phyloP scores from a whole-genome alignment of 1,284 basidiomycete genomes.

The Sporisorium sorghi region DNA sequence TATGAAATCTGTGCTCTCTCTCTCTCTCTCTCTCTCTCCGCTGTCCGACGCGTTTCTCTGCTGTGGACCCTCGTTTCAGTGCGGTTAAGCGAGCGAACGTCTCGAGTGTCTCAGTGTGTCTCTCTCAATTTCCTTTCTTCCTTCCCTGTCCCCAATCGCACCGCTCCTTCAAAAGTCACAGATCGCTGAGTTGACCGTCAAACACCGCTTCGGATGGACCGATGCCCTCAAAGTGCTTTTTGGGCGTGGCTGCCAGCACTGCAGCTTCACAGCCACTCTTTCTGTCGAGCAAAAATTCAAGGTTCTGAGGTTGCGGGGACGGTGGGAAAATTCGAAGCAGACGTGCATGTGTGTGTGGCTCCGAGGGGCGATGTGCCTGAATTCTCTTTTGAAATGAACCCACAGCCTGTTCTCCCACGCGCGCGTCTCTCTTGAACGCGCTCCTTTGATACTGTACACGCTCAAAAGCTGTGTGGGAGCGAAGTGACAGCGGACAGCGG shows the following conservation, averaged over 20 bases:
- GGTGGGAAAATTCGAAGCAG: slow-evolving; percentile 29
- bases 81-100: not conserved
- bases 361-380: slow-evolving; percentile 12
- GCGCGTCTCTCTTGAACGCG: not conserved
- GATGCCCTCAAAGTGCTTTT: not conserved
- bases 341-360: slow-evolving; percentile 19
- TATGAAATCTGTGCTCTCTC: too few relatives aligned
- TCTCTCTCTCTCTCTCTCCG: too few relatives aligned
- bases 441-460: too few relatives aligned
- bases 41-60: not conserved
- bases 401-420: not conserved
- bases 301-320: slow-evolving; percentile 6
- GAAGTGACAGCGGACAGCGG: not conserved
- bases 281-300: not conserved
- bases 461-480: not conserved
- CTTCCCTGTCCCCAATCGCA: too few relatives aligned
- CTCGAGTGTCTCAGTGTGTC: not conserved
- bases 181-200: too few relatives aligned
- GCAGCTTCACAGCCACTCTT: slow-evolving; percentile 1
- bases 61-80: slow-evolving; percentile 4
- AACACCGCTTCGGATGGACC: not conserved
- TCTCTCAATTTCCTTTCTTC: not conserved
- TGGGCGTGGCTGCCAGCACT: not conserved
- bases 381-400: not conserved
- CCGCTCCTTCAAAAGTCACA: too few relatives aligned